These are phyloP conservation scores for Saitozyma sp. DNA, from an alignment of 768 basidiomycete species.

Conservation along the genomic window DNA sequence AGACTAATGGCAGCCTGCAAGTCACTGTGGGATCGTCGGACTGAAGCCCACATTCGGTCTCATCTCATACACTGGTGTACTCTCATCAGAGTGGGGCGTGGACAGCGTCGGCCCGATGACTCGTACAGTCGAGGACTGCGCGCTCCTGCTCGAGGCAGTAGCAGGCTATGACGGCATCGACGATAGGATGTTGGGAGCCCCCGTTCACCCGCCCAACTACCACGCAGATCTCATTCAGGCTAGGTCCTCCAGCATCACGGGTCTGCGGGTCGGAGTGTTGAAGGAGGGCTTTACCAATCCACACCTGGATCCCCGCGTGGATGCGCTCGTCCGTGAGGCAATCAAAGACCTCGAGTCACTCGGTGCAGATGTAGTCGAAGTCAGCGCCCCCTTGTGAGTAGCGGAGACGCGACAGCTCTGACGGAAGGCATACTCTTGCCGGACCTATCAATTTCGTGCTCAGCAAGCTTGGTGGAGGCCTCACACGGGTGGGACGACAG, in stretches of 20 bases:
- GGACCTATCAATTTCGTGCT: too few species aligned
- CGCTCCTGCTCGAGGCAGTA: constrained; percentile 56
- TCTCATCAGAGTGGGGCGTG: constrained; percentile 18
- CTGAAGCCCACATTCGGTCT: constrained; percentile 57
- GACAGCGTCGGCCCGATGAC: constrained; percentile 47
- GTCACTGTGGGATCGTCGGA: constrained; percentile 56
- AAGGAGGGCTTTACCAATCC: constrained; percentile 54
- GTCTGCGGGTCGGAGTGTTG: constrained; percentile 56
- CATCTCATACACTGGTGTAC: constrained; percentile 58
- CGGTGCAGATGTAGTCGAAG: constrained; percentile 56
- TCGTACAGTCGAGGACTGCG: constrained; percentile 54
- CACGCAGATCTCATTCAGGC: constrained; percentile 40
- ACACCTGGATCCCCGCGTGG: constrained; percentile 54
- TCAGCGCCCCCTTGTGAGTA: constrained; percentile 15
- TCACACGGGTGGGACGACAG: too few species aligned
- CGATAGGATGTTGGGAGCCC: constrained; percentile 53
- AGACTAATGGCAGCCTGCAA: constrained; percentile 33
- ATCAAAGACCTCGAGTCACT: constrained; percentile 53
- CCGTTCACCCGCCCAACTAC: constrained; percentile 52
- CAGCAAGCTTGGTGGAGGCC: too few species aligned
- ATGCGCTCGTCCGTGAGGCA: constrained; percentile 52
- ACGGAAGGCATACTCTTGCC: too few species aligned
- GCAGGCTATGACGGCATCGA: constrained; percentile 58
- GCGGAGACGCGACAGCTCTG: too few species aligned
- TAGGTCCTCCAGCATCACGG: constrained; percentile 32